Percentiles rank a stretch among this genome's conserved stretches.
phyloP scores from a whole-genome alignment of 148 eudicot genomes.

The Rheum nobile region DNA sequence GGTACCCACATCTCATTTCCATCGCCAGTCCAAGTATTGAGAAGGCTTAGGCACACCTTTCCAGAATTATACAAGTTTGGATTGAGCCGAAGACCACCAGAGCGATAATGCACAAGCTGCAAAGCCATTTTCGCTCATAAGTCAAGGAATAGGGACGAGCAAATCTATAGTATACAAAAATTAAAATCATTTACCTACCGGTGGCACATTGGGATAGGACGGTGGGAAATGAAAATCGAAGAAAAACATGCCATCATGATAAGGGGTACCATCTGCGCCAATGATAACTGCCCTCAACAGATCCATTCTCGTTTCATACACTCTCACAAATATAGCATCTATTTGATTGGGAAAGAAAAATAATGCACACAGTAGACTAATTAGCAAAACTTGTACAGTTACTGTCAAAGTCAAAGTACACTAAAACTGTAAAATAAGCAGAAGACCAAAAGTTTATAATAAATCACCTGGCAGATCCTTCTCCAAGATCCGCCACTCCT shows the following conservation, averaged over 20 bases:
- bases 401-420: not conserved
- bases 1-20: slow-evolving; percentile 62
- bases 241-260: slow-evolving; percentile 83
- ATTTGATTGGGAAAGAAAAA: slow-evolving; percentile 5
- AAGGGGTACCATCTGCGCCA: slow-evolving; percentile 88
- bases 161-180: not conserved
- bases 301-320: slow-evolving; percentile 73
- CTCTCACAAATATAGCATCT: slow-evolving; percentile 73
- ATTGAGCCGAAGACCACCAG: slow-evolving; percentile 69
- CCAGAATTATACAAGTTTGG: slow-evolving; percentile 62
- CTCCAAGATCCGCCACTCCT: slow-evolving; percentile 78
- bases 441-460: not conserved
- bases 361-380: not conserved
- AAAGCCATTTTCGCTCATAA: not conserved
- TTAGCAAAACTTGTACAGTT: not conserved
- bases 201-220: slow-evolving; percentile 52
- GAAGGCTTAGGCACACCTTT: slow-evolving; percentile 83
- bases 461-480: slow-evolving; percentile 63
- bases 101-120: slow-evolving; percentile 61
- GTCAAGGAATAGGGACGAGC: not conserved
- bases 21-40: slow-evolving; percentile 66
- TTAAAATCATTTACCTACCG: slow-evolving; percentile 38
- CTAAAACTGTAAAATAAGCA: not conserved
- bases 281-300: slow-evolving; percentile 71
- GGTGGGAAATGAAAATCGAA: slow-evolving; percentile 59